These are phyloP conservation scores for Aspergillus sp. DNA, from an alignment of 2,329 filamentous ascomycete species.

Conservation along the genomic window DNA sequence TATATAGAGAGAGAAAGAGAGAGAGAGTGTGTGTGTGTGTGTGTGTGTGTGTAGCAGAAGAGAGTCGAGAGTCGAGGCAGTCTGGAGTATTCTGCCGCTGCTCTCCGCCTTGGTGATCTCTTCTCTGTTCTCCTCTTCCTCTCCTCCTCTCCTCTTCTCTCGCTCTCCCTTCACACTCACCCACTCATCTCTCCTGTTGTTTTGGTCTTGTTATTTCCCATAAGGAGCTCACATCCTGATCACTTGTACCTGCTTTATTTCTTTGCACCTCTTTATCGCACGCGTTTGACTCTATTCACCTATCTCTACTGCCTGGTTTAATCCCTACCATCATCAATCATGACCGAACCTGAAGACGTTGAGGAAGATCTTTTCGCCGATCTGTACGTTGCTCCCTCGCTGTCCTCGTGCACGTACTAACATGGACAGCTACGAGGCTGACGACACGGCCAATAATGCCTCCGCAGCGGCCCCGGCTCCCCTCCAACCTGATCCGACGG, in stretches of 20 bases:
- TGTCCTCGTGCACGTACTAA: slow-evolving; percentile 6
- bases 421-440: slow-evolving; percentile 54
- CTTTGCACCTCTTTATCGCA: background rate
- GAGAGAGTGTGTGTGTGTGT: too few relatives aligned
- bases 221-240: background rate
- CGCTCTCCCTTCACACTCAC: slow-evolving; percentile 3
- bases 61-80: background rate
- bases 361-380: slow-evolving; percentile 95
- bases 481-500: slow-evolving; percentile 22
- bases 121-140: slow-evolving; percentile 12
- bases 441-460: slow-evolving; percentile 41
- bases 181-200: slow-evolving; percentile 4
- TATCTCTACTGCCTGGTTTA: too few relatives aligned
- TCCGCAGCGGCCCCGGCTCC: slow-evolving; percentile 29
- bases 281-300: too few relatives aligned
- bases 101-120: slow-evolving; percentile 12
- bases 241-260: too few relatives aligned
- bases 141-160: slow-evolving; percentile 8
- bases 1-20: too few relatives aligned
- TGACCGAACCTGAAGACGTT: slow-evolving; percentile 73
- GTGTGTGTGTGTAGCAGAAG: too few relatives aligned
- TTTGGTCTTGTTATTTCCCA: slow-evolving; percentile 7
- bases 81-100: slow-evolving; percentile 1
- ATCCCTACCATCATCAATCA: too few relatives aligned
- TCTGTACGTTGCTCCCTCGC: slow-evolving; percentile 53